Evolutionary conservation across 2,329 filamentous ascomycete genomes (phyloP), one percentile per base, ranked within the genome.

Genomic region (Fusarium sp.): DNA sequence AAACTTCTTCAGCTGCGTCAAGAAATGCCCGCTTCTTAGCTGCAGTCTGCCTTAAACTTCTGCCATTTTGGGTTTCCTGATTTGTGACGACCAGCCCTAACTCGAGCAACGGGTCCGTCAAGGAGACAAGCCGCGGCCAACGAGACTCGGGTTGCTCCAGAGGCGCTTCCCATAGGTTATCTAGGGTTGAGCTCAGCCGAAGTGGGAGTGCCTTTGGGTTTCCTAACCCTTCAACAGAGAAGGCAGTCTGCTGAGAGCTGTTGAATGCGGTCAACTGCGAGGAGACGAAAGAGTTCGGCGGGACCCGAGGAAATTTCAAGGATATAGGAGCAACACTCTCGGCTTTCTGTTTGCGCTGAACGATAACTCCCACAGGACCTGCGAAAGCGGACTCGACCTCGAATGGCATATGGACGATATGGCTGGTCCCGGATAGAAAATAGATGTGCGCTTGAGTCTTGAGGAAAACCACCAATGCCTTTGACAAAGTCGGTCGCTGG

Each of bases 391-490:
- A 87, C 73, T 97, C 92, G 38, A 97, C 91, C 77, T 98, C 93
- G 72, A 99, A 99, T 2, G 94, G 94, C 72, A 99, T 87, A 74
- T 97, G 92, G 43, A 98, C 84, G 56, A 97, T 87, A 82, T 99
- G 91, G 72, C 87, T 95, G 31, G 92, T 89, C 19, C 94, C 94
- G 2, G 91, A 87, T 34, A 98, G 84, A 74, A 96, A 97, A 80
- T 93, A 96, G 65, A 99, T 87, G 73, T 98, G 94, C 22, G 92
- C 93, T 73, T 98, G 94, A 1, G 92, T 93, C 77, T 91, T 93
- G 65, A 99, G 85, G 67, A 98, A 91, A 45, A 99, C 91, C 7
- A 98, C 92, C 60, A 99, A 79, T 5, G 94, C 93, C 71, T 89
- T 84, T 38, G 85, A 84, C 24, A 86, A 75, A 1, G 65, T 53